phyloP scores from a whole-genome alignment of 108 stramenopile genomes.

The Skeletonema tropicum region DNA sequence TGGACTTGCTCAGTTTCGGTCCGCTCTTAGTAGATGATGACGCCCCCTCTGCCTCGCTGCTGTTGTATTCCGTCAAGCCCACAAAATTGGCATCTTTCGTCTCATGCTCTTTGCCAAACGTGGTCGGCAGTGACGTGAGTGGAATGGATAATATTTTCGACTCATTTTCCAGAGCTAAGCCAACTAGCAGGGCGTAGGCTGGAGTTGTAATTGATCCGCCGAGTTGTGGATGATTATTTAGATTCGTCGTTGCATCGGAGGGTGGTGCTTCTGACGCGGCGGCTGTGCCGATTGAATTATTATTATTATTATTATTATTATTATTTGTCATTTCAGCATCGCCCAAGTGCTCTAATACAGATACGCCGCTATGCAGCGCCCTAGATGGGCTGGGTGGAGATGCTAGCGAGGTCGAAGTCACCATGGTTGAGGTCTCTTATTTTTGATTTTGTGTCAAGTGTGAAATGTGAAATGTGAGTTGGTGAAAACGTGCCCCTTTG shows the following conservation, averaged over 20 bases:
- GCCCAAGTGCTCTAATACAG: background rate
- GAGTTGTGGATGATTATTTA: background rate
- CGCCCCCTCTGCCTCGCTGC: slow-evolving; percentile 46
- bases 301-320: background rate
- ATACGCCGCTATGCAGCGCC: background rate
- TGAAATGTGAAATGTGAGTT: no score
- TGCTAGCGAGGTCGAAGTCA: background rate
- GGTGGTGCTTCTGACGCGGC: background rate
- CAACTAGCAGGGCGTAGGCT: slow-evolving; percentile 25
- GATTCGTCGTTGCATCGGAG: background rate
- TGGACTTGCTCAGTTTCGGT: slow-evolving; percentile 14
- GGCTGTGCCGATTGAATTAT: no score
- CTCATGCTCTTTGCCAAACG: slow-evolving; percentile 60
- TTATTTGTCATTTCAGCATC: background rate
- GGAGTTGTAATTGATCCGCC: slow-evolving; percentile 3
- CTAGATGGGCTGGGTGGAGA: background rate
- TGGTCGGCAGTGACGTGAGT: slow-evolving; percentile 63
- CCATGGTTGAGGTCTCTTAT: background rate
- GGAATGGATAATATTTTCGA: slow-evolving; percentile 51
- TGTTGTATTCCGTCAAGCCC: slow-evolving; percentile 39
- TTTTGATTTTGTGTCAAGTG: no score
- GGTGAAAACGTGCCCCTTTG: no score
- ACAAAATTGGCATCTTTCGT: slow-evolving; percentile 55
- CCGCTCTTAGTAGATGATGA: slow-evolving; percentile 32
- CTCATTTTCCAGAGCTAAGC: slow-evolving; percentile 6